Base-by-base conservation (phyloP, 169 alveolate genomes). In the Fabrea salina region DNA sequence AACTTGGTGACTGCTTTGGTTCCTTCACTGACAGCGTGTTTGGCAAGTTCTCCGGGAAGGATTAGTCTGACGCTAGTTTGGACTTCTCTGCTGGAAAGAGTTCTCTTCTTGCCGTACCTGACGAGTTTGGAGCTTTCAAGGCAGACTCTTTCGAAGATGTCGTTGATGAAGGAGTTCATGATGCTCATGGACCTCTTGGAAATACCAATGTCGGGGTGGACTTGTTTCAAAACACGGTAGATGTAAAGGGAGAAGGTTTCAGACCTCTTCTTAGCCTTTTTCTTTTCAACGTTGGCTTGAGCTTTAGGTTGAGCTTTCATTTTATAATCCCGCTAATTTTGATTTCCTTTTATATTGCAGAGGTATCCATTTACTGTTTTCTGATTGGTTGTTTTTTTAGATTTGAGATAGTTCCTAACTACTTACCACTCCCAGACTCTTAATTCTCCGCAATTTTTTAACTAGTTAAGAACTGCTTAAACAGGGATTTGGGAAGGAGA, bases 1-100 rank as follows among this genome's bases (percentile, higher is more conserved):
- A 95, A 97, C 89, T 97, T 98, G 84, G 99, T 97, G 89, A 98
- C 99, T 75, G 99, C 99, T 95, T 98, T 98, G 83, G 99, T 97
- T 85, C 99, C 99, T 94, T 98, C 99, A 47, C 99, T 94, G 85
- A 98, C 99, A 82, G 99, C 99, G 92, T 98, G 99, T 95, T 98
- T 97, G 66, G 99, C 98, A 81, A 98, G 96, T 89, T 98, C 99
- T 32, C 99, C 99, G n/a, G 99, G 99, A 57, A 98, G 97, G 54
- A 98, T 98, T 70, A 98, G 96, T 85, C 99, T 97, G 88, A 97
- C 99, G 66, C 99, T 99, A 27, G 99, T 97, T 92, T 98, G 99
- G 83, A 98, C 96, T 90, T 98, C 99, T 71, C 99, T 96, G 61
- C 99, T 95, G 80, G 98, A 92, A 77, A 98, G 97, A 30, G 99